These are phyloP conservation scores for Gossypium davidsonii DNA, from an alignment of 441 rosid species.

Conservation along the genomic window DNA sequence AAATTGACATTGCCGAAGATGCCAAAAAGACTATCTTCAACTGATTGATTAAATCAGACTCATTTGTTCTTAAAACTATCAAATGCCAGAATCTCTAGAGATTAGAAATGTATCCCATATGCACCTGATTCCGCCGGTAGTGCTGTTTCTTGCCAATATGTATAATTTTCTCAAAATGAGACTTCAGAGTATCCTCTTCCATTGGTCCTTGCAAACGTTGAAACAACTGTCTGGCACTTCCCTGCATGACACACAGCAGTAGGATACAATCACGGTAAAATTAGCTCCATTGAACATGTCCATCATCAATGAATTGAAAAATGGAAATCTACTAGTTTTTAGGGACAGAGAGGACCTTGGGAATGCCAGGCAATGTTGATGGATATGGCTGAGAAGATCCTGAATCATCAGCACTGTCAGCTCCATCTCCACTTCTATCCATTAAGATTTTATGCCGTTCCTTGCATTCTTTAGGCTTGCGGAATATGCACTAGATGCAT, in stretches of 20 bases:
- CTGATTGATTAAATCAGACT: background rate
- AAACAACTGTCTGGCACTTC: constrained; percentile 98
- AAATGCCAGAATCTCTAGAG: background rate
- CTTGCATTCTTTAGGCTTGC: constrained; percentile 90
- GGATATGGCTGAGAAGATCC: constrained; percentile 98
- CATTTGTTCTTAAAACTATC: background rate
- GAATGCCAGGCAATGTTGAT: constrained; percentile 98
- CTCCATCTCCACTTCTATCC: constrained; percentile 93
- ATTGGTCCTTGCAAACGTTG: constrained; percentile 96
- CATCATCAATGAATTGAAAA: constrained; percentile 13
- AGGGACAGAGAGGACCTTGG: constrained; percentile 49
- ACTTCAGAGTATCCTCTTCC: constrained; percentile 92
- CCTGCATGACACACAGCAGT: constrained; percentile 51
- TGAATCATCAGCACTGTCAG: constrained; percentile 99
- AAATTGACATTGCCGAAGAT: background rate
- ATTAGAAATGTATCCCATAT: constrained; percentile 10
- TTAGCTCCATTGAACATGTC: constrained; percentile 22
- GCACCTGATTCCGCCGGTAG: constrained; percentile 65
- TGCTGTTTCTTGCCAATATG: constrained; percentile 73
- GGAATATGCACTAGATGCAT: constrained; percentile 74
- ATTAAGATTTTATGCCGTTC: constrained; percentile 92
- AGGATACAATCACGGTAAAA: constrained; percentile 15
- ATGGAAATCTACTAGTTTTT: background rate
- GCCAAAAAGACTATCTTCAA: constrained; percentile 5
- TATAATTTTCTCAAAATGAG: constrained; percentile 94